Conservation (phyloP, 164 flowering plant genomes). For the Protea cynaroides region DNA sequence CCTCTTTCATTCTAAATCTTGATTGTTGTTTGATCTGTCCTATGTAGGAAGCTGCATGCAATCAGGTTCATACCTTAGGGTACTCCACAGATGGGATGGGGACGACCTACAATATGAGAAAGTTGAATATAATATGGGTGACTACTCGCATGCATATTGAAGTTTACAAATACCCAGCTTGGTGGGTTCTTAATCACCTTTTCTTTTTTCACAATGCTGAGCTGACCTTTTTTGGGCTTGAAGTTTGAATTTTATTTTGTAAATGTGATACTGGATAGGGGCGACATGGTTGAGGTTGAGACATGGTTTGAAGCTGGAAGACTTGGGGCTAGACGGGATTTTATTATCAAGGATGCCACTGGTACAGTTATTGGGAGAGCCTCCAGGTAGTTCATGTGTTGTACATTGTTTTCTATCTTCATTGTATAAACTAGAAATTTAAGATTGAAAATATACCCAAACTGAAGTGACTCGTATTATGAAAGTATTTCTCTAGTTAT, state of each 20-base stretch:
- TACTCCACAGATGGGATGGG: slow-evolving; percentile 97
- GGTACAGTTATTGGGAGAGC: slow-evolving; percentile 93
- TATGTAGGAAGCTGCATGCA: slow-evolving; percentile 86
- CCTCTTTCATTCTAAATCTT: too few relatives aligned
- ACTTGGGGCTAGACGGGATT: slow-evolving; percentile 93
- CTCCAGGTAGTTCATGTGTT: slow-evolving; percentile 50
- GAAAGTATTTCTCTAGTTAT: neutral
- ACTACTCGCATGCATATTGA: slow-evolving; percentile 99
- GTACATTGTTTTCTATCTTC: neutral
- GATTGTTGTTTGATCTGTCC: neutral
- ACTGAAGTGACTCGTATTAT: neutral
- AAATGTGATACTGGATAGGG: slow-evolving; percentile 38
- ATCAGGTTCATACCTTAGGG: slow-evolving; percentile 95
- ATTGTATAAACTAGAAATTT: too few relatives aligned
- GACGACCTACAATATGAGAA: slow-evolving; percentile 84
- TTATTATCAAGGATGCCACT: slow-evolving; percentile 85
- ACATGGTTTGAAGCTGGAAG: slow-evolving; percentile 96
- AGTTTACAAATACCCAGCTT: slow-evolving; percentile 93
- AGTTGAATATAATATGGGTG: slow-evolving; percentile 94
- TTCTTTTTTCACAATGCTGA: slow-evolving; percentile 1
- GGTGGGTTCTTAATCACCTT: slow-evolving; percentile 37
- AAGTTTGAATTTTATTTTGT: neutral
- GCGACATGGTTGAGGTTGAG: slow-evolving; percentile 94
- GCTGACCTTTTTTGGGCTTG: neutral
- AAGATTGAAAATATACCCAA: too few relatives aligned